Conservation (phyloP, 495 filamentous ascomycete genomes). For the Talaromyces wortmannii region DNA sequence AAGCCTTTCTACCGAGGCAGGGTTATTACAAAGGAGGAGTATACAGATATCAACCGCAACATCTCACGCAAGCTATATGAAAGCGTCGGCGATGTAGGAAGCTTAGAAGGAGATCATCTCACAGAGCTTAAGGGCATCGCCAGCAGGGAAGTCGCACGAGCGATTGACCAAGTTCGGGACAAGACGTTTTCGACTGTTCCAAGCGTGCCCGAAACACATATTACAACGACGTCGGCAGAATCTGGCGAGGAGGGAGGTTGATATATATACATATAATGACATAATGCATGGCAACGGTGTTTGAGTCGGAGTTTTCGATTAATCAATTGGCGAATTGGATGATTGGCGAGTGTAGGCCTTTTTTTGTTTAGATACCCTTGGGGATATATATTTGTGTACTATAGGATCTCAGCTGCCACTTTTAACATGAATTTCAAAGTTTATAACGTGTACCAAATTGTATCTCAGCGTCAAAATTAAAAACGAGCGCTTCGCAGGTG, state of each 20-base stretch:
- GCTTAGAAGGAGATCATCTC: constrained; percentile 48
- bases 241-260: background rate
- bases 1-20: constrained; percentile 67
- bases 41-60: constrained; percentile 77
- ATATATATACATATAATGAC: background rate
- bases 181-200: background rate
- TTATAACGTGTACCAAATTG: no score
- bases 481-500: no score
- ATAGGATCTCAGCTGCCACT: no score
- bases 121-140: constrained; percentile 64
- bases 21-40: constrained; percentile 72
- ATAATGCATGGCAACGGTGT: background rate
- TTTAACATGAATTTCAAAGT: no score
- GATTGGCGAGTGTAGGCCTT: background rate
- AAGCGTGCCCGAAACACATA: background rate
- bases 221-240: background rate
- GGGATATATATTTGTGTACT: background rate
- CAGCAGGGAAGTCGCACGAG: constrained; percentile 64
- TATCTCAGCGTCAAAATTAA: no score
- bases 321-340: background rate
- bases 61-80: constrained; percentile 84
- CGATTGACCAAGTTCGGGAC: constrained; percentile 28
- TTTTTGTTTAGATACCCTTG: background rate
- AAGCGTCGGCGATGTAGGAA: constrained; percentile 55
- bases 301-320: background rate